phyloP scores from a whole-genome alignment of 345 rosid genomes.

The Citrus medica region DNA sequence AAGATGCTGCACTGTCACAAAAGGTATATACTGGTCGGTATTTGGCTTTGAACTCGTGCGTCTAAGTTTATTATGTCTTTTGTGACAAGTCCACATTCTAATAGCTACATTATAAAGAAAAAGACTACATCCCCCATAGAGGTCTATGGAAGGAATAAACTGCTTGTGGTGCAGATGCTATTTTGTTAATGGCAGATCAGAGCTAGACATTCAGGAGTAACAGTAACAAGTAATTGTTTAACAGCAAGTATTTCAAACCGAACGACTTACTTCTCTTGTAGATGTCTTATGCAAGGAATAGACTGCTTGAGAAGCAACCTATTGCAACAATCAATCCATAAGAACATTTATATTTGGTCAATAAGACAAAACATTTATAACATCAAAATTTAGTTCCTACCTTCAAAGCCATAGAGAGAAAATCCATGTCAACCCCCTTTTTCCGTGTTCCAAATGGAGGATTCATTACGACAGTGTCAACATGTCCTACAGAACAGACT shows the following conservation, averaged over 20 bases:
- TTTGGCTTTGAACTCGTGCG: background rate
- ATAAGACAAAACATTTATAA: slow-evolving; percentile 3
- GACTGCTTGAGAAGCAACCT: slow-evolving; percentile 85
- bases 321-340: slow-evolving; percentile 7
- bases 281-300: slow-evolving; percentile 98
- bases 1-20: background rate
- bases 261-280: slow-evolving; percentile 78
- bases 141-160: background rate
- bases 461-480: slow-evolving; percentile 90
- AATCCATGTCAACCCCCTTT: slow-evolving; percentile 91
- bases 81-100: background rate
- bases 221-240: background rate
- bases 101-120: background rate
- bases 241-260: background rate
- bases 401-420: slow-evolving; percentile 69
- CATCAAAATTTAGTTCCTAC: slow-evolving; percentile 26
- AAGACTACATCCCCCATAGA: no score
- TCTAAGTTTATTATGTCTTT: background rate
- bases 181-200: background rate
- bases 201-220: background rate
- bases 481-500: slow-evolving; percentile 40
- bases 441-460: slow-evolving; percentile 95
- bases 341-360: background rate
- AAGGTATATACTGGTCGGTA: background rate
- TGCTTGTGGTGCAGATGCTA: background rate